Evolutionary conservation across 345 rosid genomes (phyloP), one percentile per base, ranked within the genome.

Genomic region (Melaleuca quinquenervia): DNA sequence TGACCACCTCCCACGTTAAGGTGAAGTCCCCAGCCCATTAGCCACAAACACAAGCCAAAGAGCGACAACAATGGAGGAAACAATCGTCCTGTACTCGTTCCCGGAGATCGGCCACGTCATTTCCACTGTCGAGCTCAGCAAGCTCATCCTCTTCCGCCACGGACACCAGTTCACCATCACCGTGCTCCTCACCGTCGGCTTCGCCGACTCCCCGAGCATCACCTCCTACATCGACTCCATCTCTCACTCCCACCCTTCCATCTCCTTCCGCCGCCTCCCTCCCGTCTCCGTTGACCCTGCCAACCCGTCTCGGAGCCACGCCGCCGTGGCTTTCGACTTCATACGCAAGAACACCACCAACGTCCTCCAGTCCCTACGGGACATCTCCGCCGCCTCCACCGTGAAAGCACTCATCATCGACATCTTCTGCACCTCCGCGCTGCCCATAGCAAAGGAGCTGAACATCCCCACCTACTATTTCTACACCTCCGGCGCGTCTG

Each of bases 351-450:
- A 84, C 83, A 83, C 78, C 51, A 52, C 27, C 84, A 62, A 85
- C 82, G 75, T 85, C 60, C 87, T 54, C 80, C 78, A 26, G 32
- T 55, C 89, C 45, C 64, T 85, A 3, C 80, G 51, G 11, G 82
- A 84, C 24, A 83, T 60, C 62, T 8, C 86, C 7, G 84, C 87
- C 12, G 29, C 52, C 21, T 44, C 70, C 44, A 76, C 51, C 3
- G 51, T 90, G 53, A 86, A 50, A 10, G 90, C 89, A 12, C 58
- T 87, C 2, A 50, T 88, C 53, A 36, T 88, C 6, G 91, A 90
- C 80, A 48, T 90, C 82, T 90, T 87, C 56, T 85, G 89, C 62
- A 20, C 58, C 32, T 20, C 87, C 11, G 87, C 89, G 13, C 52
- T 87, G 0, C 21, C 84, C 51, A 60, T 86, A 18, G 82, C 87